Evolutionary conservation across 805 yeast genomes (phyloP), one percentile per base, ranked within the genome.

Genomic region (Zygosaccharomyces rouxii): DNA sequence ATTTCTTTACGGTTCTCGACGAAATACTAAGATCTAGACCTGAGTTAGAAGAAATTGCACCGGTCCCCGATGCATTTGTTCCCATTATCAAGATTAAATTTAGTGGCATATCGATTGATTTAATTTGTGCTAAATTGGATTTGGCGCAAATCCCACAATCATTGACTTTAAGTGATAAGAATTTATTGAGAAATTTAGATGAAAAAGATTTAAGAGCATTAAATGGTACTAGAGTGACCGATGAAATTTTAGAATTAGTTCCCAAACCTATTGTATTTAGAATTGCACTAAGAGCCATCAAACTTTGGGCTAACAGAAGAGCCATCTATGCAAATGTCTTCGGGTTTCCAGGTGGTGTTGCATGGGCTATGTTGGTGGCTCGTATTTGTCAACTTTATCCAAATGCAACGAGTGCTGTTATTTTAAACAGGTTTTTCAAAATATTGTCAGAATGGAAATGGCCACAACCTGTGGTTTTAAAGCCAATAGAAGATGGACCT

Each of bases 361-460:
- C 99, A 1, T 94, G 99, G 99, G 99, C 99, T 0, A 94, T 94
- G 97, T 68, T 94, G 35, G 97, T 90, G n/a, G 99, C 98, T 1
- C 77, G 99, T 59, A 89, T 94, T 25, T 94, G 99, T 68, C 99
- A 94, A 66, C 71, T 94, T 44, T 94, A 92, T 64, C 99, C 99
- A 7, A 92, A 92, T 68, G 95, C 98, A 0, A 95, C 89, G 10
- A 84, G 97, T 52, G 88, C 98, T 0, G 89, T 86, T 2, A 85
- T 94, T 45, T 83, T 94, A n/a, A 81, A 84, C 50, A 86, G 89
- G 63, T 94, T 94, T 64, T 94, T 94, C 70, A 79, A 81, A 55
- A 89, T 94, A 53, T 78, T 88, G 57, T 70, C 89, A 1, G 80
- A 88, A 64, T 94, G 99, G 99, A 82, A 80, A 59, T 94, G 99